Evolutionary conservation across 2,329 filamentous ascomycete genomes (phyloP).

Genomic region (Fusarium floridanum): DNA sequence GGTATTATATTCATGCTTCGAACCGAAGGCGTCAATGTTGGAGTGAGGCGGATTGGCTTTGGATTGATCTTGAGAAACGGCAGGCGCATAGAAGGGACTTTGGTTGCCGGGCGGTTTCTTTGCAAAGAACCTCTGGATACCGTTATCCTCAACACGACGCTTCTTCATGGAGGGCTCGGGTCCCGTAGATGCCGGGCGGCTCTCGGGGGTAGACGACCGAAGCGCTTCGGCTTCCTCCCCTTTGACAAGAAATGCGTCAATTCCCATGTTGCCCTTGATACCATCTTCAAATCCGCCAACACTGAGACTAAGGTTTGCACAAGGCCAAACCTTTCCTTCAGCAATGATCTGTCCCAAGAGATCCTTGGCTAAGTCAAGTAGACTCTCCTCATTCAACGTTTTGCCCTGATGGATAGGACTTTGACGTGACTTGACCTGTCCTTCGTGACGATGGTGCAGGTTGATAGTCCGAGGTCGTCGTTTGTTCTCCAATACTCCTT

Average conservation of each 20-base stretch:
- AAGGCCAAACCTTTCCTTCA: conserved; percentile 89
- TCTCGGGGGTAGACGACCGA: conserved; percentile 39
- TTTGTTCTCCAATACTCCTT: conserved; percentile 89
- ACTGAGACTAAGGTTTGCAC: conserved; percentile 87
- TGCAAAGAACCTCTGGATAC: conserved; percentile 71
- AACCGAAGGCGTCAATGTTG: conserved; percentile 24
- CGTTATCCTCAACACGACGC: conserved; percentile 57
- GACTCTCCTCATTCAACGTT: conserved; percentile 75
- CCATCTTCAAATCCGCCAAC: conserved; percentile 95
- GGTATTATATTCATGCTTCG: conserved; percentile 24
- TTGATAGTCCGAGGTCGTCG: conserved; percentile 88
- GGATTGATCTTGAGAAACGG: neutral
- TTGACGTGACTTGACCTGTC: conserved; percentile 80
- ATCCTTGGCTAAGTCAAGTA: conserved; percentile 82
- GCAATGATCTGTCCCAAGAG: conserved; percentile 82
- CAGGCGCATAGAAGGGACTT: conserved; percentile 38
- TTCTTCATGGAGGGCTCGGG: conserved; percentile 47
- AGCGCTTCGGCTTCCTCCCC: conserved; percentile 71
- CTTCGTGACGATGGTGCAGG: conserved; percentile 82
- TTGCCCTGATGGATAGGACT: conserved; percentile 82
- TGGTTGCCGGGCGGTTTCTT: conserved; percentile 53
- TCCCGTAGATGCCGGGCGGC: conserved; percentile 35
- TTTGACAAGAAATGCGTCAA: conserved; percentile 86
- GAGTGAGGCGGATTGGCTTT: conserved; percentile 9
- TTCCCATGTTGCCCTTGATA: conserved; percentile 84